Percentiles rank a stretch among this genome's conserved stretches.
Conservation (phyloP, 1,284 basidiomycete genomes). For the Fomitopsis pinicola region DNA sequence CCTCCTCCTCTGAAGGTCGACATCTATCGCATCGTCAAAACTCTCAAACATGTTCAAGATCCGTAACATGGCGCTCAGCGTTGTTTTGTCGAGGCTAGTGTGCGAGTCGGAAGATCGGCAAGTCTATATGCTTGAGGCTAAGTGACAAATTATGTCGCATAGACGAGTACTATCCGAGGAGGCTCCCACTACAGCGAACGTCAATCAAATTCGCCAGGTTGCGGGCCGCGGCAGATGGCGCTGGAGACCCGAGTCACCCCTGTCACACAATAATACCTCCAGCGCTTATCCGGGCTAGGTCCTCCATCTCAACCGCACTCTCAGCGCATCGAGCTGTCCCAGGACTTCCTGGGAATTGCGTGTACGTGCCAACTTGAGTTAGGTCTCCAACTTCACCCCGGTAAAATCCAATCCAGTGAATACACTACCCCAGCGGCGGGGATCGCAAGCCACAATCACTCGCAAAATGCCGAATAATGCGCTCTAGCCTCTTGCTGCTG, state of each 20-base stretch:
- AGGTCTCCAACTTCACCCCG: not conserved
- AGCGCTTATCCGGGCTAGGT: not conserved
- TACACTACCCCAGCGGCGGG: not conserved
- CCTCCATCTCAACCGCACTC: not conserved
- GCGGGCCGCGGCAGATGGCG: not conserved
- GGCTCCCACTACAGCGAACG: not conserved
- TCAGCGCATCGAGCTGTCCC: not conserved
- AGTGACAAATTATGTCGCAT: not conserved
- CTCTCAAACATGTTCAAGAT: too few relatives aligned
- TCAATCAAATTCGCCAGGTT: not conserved
- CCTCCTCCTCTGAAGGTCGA: not conserved
- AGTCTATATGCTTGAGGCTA: constrained; percentile 6
- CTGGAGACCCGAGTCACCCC: not conserved
- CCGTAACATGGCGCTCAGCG: not conserved
- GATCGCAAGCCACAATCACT: not conserved
- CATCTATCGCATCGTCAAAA: not conserved
- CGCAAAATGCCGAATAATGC: not conserved
- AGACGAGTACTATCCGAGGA: not conserved
- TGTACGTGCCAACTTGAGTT: not conserved
- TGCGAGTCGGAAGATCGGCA: not conserved
- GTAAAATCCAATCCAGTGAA: not conserved
- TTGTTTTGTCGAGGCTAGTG: not conserved
- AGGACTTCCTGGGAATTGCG: not conserved
- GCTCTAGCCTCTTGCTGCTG: not conserved
- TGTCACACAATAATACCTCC: not conserved